Evolutionary conservation across 2,329 filamentous ascomycete genomes (phyloP).

Genomic region (Ceratocystis colombiana): DNA sequence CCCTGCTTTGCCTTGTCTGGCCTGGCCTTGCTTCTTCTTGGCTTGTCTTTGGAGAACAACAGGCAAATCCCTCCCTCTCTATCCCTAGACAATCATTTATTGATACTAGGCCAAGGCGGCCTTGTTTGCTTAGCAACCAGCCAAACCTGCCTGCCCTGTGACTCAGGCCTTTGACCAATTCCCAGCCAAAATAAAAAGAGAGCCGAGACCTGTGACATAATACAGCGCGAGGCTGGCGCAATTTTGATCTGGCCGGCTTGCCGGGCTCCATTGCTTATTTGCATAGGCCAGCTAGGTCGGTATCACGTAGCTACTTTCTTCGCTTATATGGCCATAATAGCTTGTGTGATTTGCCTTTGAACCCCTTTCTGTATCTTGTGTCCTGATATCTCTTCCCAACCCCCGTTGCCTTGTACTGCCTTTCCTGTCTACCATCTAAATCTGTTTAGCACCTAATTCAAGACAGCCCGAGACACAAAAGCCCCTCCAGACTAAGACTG

Average conservation of each 20-base stretch:
- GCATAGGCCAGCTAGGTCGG: background rate
- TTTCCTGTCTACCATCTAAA: background rate
- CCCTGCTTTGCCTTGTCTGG: no score
- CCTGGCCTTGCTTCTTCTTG: no score
- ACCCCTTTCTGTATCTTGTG: background rate
- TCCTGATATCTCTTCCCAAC: background rate
- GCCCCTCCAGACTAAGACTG: background rate
- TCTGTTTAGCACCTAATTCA: background rate
- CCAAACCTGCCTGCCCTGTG: no score
- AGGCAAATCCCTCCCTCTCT: no score
- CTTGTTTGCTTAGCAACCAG: no score
- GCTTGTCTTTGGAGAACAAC: no score
- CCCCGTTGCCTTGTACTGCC: background rate
- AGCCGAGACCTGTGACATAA: background rate
- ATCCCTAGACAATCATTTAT: no score
- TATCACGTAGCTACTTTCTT: background rate
- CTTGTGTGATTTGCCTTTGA: background rate
- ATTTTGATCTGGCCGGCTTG: background rate
- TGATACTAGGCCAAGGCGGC: no score
- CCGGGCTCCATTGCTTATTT: background rate
- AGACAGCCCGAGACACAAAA: slow-evolving; percentile 3
- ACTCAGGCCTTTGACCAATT: no score
- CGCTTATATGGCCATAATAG: background rate
- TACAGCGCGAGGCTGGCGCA: background rate
- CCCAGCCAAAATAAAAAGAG: no score